A percentile compares a stretch with the other conserved stretches of the same genome.
Evolutionary conservation across 208 protist genomes (phyloP).

Genomic region (Trypanosoma boissoni): DNA sequence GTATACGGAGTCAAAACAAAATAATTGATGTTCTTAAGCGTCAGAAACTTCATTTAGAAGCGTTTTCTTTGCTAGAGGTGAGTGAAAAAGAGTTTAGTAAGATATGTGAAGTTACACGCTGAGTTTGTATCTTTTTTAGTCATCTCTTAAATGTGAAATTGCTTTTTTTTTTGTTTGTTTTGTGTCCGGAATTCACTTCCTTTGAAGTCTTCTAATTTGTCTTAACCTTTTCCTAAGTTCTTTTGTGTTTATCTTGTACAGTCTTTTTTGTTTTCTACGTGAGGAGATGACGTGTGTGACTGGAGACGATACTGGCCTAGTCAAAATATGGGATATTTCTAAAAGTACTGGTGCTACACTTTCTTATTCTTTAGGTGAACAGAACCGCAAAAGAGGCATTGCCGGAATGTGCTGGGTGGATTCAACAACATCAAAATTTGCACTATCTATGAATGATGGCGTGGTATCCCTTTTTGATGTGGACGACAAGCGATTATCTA

Average conservation of each 20-base stretch:
- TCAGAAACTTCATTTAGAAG: conserved; percentile 93
- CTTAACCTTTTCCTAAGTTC: too few relatives aligned
- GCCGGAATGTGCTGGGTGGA: conserved; percentile 80
- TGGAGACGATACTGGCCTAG: conserved; percentile 78
- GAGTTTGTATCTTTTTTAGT: conserved; percentile 2
- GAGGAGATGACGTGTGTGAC: conserved; percentile 69
- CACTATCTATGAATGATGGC: conserved; percentile 64
- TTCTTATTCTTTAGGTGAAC: conserved; percentile 62
- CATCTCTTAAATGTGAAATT: too few relatives aligned
- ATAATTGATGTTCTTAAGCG: conserved; percentile 92
- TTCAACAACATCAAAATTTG: conserved; percentile 43
- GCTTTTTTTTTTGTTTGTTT: background rate
- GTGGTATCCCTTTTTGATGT: conserved; percentile 51
- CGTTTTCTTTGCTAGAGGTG: conserved; percentile 64
- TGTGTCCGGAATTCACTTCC: background rate
- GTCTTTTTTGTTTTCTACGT: conserved; percentile 1
- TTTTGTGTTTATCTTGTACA: conserved; percentile 17
- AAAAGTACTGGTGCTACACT: conserved; percentile 64
- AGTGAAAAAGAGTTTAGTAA: conserved; percentile 82
- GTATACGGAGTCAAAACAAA: conserved; percentile 88
- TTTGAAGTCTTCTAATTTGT: background rate
- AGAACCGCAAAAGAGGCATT: conserved; percentile 56
- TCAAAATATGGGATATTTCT: conserved; percentile 84
- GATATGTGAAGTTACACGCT: conserved; percentile 44
- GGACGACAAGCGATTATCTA: conserved; percentile 26